phyloP scores from a whole-genome alignment of 176 grass and related monocot species.

The Thalia dealbata region DNA sequence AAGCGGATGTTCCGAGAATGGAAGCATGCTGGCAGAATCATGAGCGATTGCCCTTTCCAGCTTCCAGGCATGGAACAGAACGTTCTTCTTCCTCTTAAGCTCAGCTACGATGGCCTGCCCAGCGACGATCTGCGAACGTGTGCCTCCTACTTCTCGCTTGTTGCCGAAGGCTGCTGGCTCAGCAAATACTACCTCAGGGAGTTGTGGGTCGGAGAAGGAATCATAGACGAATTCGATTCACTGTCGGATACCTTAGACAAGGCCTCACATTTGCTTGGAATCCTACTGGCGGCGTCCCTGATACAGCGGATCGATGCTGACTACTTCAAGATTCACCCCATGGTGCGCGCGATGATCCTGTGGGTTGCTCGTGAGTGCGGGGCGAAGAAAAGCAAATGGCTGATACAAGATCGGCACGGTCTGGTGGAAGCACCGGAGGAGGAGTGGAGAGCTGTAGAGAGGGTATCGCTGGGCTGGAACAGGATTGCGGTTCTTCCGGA shows the following conservation, averaged over 20 bases:
- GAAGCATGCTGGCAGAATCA: neutral
- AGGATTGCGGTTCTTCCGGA: slow-evolving; percentile 65
- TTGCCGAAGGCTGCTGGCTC: neutral
- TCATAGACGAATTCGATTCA: neutral
- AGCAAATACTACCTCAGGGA: neutral
- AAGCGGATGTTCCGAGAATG: slow-evolving; percentile 1
- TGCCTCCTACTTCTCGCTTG: neutral
- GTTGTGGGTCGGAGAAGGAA: neutral
- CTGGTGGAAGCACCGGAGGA: slow-evolving; percentile 24
- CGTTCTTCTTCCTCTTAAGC: neutral
- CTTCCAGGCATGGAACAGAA: neutral
- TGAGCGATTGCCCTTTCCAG: neutral
- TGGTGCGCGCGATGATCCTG: slow-evolving; percentile 29
- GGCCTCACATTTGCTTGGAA: neutral
- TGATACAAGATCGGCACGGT: slow-evolving; percentile 1
- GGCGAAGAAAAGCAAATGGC: slow-evolving; percentile 24
- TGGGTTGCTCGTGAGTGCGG: slow-evolving; percentile 20
- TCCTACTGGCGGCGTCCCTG: slow-evolving; percentile 9
- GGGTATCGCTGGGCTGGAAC: slow-evolving; percentile 73
- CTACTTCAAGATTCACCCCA: slow-evolving; percentile 23
- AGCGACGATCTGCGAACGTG: neutral
- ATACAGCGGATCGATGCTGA: neutral
- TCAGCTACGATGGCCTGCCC: slow-evolving; percentile 6
- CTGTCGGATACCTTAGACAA: neutral
- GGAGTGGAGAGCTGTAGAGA: slow-evolving; percentile 68